phyloP scores from a whole-genome alignment of 83 land plant species.

The Thuja plicata region DNA sequence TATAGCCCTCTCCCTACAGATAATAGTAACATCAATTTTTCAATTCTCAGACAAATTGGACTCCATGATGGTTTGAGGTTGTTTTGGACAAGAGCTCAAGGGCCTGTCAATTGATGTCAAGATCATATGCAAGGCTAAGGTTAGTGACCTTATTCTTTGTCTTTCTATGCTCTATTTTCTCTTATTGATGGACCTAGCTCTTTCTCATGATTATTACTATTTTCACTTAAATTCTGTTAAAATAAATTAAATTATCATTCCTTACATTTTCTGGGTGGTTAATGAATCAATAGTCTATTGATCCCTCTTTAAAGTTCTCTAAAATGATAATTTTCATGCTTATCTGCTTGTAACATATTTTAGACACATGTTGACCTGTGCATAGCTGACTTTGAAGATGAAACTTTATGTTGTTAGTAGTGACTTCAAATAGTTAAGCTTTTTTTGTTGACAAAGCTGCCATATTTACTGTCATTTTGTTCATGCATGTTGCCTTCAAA shows the following conservation, averaged over 20 bases:
- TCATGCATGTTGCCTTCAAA: too few species aligned
- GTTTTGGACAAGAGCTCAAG: conserved; percentile 71
- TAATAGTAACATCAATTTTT: conserved; percentile 52
- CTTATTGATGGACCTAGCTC: background rate
- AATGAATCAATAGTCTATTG: too few species aligned
- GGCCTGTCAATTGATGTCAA: conserved; percentile 85
- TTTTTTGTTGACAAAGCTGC: background rate
- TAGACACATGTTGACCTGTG: background rate
- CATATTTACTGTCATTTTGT: too few species aligned
- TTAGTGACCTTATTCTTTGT: conserved; percentile 10
- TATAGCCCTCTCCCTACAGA: conserved; percentile 68
- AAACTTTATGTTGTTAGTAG: background rate
- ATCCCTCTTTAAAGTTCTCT: too few species aligned
- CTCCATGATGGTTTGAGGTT: conserved; percentile 51
- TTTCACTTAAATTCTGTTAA: too few species aligned
- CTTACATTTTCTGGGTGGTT: too few species aligned
- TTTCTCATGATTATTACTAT: background rate
- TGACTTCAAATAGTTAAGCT: background rate
- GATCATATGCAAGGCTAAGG: conserved; percentile 85
- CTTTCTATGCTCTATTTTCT: background rate
- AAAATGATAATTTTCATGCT: too few species aligned
- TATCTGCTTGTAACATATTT: too few species aligned
- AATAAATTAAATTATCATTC: too few species aligned
- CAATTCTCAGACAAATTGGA: conserved; percentile 37
- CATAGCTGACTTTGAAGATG: background rate